phyloP scores from a whole-genome alignment of 164 flowering plant species.

The Nymphaea thermarum region DNA sequence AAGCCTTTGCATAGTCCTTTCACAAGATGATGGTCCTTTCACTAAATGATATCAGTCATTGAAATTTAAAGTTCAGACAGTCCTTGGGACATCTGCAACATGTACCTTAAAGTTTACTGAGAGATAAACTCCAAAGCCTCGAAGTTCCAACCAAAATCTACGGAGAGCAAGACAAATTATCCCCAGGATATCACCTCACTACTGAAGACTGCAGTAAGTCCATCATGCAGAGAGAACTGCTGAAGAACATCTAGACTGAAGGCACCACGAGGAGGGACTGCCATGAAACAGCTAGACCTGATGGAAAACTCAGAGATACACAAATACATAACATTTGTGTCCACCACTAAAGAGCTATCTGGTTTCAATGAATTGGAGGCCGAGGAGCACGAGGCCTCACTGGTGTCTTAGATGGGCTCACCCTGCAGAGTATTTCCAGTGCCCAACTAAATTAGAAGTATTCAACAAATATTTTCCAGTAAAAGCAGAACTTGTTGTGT shows the following conservation, averaged over 20 bases:
- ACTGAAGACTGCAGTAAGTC: neutral
- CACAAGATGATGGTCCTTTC: neutral
- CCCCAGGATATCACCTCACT: neutral
- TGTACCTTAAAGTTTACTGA: neutral
- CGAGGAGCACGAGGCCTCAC: slow-evolving; percentile 61
- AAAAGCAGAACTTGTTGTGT: neutral
- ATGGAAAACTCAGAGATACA: neutral
- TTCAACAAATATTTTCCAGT: neutral
- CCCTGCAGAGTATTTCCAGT: slow-evolving; percentile 26
- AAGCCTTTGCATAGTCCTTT: too few relatives aligned
- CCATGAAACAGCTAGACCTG: neutral
- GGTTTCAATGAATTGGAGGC: slow-evolving; percentile 28
- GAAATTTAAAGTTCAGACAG: neutral
- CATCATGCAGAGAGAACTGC: neutral
- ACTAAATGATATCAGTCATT: neutral
- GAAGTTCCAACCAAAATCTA: slow-evolving; percentile 1
- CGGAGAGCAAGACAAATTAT: neutral
- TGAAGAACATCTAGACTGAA: neutral
- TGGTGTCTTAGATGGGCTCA: slow-evolving; percentile 82
- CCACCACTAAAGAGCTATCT: neutral
- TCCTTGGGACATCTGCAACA: neutral
- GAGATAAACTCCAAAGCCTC: slow-evolving; percentile 1
- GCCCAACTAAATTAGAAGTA: neutral
- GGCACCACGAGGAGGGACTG: neutral
- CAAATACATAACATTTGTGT: neutral